These are phyloP conservation scores for Vitis rotundifolia DNA, from an alignment of 164 flowering plant genomes.

Conservation along the genomic window DNA sequence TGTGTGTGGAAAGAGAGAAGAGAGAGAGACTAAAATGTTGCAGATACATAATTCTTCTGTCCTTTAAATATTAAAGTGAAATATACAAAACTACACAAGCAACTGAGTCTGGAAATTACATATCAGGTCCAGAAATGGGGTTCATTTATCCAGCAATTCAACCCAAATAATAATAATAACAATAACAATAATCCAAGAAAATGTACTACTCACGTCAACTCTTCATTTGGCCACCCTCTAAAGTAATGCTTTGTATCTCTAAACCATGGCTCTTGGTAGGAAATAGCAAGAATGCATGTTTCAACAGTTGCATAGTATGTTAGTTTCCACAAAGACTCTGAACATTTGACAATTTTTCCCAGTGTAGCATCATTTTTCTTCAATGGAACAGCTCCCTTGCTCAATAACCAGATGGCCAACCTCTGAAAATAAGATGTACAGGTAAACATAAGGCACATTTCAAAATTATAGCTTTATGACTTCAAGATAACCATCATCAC, in stretches of 20 bases:
- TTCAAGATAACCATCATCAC: no score
- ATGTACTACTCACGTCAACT: constrained; percentile 59
- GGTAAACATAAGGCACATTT: neutral
- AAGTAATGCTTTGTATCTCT: constrained; percentile 58
- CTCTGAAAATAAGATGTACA: constrained; percentile 38
- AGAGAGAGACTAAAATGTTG: no score
- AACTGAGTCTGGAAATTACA: neutral
- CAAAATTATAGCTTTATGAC: neutral
- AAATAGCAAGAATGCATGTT: constrained; percentile 44
- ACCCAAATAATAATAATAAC: neutral
- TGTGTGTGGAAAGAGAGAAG: no score
- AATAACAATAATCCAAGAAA: neutral
- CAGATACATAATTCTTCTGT: neutral
- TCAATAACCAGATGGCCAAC: constrained; percentile 59
- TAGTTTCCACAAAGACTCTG: constrained; percentile 94
- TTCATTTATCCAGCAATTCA: neutral
- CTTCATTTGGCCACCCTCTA: constrained; percentile 88
- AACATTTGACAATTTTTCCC: constrained; percentile 70
- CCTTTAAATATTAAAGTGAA: neutral
- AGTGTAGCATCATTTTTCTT: constrained; percentile 43
- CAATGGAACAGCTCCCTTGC: constrained; percentile 31
- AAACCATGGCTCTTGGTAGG: constrained; percentile 78
- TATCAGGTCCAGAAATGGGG: neutral
- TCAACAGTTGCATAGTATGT: constrained; percentile 73
- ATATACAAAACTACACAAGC: neutral